Percentiles rank a stretch among this genome's conserved stretches.
phyloP scores from a whole-genome alignment of 768 basidiomycete genomes.

The Pisolithus orientalis region DNA sequence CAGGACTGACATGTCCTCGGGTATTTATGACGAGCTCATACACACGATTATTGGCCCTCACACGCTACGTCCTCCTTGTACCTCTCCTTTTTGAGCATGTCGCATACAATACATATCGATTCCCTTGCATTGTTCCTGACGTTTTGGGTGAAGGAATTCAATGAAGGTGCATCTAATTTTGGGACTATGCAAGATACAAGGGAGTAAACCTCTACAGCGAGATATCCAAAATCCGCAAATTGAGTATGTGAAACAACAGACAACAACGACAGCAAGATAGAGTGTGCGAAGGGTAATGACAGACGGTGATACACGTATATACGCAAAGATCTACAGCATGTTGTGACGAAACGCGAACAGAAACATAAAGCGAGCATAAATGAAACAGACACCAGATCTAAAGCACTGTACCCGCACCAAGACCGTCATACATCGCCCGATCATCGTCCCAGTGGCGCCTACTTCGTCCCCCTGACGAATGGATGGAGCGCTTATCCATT shows the following conservation, averaged over 20 bases:
- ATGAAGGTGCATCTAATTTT: conserved; percentile 10
- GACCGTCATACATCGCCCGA: conserved; percentile 28
- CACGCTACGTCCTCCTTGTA: no score
- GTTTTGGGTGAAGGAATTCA: not conserved
- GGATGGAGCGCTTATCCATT: conserved; percentile 25
- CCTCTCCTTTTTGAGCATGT: no score
- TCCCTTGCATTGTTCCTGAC: no score
- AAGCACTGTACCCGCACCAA: conserved; percentile 12
- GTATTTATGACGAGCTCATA: not conserved
- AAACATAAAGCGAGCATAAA: conserved; percentile 1
- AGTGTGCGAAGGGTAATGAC: conserved; percentile 9
- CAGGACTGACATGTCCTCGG: not conserved
- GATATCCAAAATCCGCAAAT: conserved; percentile 4
- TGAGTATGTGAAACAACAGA: conserved; percentile 1
- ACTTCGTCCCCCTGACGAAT: conserved; percentile 19
- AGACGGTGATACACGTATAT: conserved; percentile 8
- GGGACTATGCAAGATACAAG: conserved; percentile 10
- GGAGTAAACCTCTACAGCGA: conserved; percentile 25
- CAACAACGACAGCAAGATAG: conserved; percentile 4
- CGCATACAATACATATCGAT: no score
- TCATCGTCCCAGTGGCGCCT: conserved; percentile 18
- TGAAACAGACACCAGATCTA: conserved; percentile 9
- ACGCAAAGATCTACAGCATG: conserved; percentile 10
- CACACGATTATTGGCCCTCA: no score
- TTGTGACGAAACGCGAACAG: conserved; percentile 8